These are phyloP conservation scores for Melanogaster broomeanus DNA, from an alignment of 768 basidiomycete genomes.

Conservation along the genomic window DNA sequence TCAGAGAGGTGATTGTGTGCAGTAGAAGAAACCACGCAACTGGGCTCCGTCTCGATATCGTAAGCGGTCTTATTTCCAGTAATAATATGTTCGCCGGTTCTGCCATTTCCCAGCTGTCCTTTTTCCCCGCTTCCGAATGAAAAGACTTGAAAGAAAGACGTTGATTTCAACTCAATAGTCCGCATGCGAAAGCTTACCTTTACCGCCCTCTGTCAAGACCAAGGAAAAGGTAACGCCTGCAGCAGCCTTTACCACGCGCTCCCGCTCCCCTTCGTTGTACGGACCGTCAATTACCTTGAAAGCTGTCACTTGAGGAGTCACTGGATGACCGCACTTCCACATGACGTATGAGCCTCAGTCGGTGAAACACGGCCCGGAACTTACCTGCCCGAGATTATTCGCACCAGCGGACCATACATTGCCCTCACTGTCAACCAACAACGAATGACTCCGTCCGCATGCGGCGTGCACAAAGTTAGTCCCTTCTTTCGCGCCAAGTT, in stretches of 20 bases:
- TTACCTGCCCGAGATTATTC: constrained; percentile 81
- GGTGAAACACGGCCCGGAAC: constrained; percentile 14
- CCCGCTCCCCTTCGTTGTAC: constrained; percentile 56
- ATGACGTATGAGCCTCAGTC: not conserved
- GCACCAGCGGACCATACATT: constrained; percentile 82
- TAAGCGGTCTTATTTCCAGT: constrained; percentile 83
- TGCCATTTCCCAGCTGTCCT: constrained; percentile 91
- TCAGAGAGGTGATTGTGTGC: constrained; percentile 4
- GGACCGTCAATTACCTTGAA: constrained; percentile 69
- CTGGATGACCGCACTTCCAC: constrained; percentile 68
- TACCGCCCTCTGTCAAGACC: constrained; percentile 80
- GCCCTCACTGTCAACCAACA: constrained; percentile 83
- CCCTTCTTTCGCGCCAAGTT: constrained; percentile 60
- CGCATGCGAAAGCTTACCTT: constrained; percentile 46
- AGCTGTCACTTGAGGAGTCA: constrained; percentile 60
- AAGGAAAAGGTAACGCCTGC: constrained; percentile 86
- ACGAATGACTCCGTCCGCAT: constrained; percentile 77
- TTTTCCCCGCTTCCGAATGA: constrained; percentile 90
- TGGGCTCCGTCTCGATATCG: constrained; percentile 72
- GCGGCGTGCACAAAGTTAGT: constrained; percentile 79
- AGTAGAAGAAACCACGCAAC: constrained; percentile 40
- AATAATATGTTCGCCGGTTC: constrained; percentile 88
- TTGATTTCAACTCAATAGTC: not conserved
- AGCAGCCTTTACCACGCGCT: constrained; percentile 68
- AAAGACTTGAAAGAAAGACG: constrained; percentile 55